A percentile compares a stretch with the other conserved stretches of the same genome.
phyloP scores from a whole-genome alignment of 257 asterid genomes.

The Nicotiana benthamiana region DNA sequence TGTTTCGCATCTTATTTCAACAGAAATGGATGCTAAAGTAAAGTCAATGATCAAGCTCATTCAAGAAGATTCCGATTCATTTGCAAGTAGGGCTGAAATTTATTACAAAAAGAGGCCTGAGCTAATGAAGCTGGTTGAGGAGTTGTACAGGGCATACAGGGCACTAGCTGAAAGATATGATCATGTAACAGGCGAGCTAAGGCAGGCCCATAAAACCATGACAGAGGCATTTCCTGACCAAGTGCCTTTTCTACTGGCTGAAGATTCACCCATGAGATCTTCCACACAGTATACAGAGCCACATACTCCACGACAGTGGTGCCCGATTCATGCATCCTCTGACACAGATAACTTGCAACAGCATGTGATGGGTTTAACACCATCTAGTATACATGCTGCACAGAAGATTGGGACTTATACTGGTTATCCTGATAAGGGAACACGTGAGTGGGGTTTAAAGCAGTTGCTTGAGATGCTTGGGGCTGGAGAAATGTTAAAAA shows the following conservation, averaged over 20 bases:
- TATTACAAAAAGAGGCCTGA: conserved; percentile 11
- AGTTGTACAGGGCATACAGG: conserved; percentile 6
- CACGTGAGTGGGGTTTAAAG: conserved; percentile 35
- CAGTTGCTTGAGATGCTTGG: conserved; percentile 50
- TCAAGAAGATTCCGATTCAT: conserved; percentile 9
- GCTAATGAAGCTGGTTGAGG: conserved; percentile 6
- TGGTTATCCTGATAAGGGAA: conserved; percentile 23
- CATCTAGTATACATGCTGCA: conserved; percentile 5
- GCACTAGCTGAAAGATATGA: conserved; percentile 7
- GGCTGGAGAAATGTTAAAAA: conserved; percentile 12
- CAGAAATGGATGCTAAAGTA: conserved; percentile 6
- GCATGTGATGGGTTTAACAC: conserved; percentile 6
- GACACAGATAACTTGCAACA: conserved; percentile 23
- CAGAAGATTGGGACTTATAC: conserved; percentile 13
- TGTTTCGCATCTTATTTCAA: background rate
- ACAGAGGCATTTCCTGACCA: conserved; percentile 84
- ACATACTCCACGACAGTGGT: conserved; percentile 25
- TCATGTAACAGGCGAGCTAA: conserved; percentile 75
- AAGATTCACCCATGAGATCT: conserved; percentile 50
- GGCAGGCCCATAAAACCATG: conserved; percentile 76
- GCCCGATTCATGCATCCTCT: conserved; percentile 29
- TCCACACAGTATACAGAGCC: conserved; percentile 28
- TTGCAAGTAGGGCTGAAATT: conserved; percentile 13
- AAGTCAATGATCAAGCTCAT: conserved; percentile 7
- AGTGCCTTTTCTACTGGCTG: conserved; percentile 45